These are phyloP conservation scores for Termitomyces sp. DNA, from an alignment of 768 basidiomycete species.

Conservation along the genomic window DNA sequence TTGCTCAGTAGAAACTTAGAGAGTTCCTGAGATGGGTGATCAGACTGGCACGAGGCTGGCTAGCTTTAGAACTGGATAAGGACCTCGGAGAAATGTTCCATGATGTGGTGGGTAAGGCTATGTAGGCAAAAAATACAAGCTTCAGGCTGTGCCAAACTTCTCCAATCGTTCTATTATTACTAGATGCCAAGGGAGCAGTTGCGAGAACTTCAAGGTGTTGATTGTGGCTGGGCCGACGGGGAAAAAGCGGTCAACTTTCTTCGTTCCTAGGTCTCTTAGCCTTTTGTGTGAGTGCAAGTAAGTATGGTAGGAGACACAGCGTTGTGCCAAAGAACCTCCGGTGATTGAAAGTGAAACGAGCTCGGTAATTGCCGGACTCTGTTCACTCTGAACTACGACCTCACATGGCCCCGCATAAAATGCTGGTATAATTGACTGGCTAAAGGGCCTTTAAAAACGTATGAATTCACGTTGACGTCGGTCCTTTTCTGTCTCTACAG, in stretches of 20 bases:
- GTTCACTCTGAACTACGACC: not conserved
- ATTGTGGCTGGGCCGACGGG: not conserved
- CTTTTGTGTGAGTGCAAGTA: not conserved
- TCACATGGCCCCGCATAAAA: slow-evolving; percentile 4
- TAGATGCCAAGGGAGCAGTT: not conserved
- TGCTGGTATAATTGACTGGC: slow-evolving; percentile 4
- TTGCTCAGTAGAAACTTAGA: slow-evolving; percentile 53
- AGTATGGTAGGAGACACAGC: not conserved
- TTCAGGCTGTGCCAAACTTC: not conserved
- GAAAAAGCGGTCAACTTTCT: not conserved
- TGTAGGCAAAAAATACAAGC: not conserved
- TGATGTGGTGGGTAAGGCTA: slow-evolving; percentile 18
- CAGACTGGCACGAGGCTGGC: slow-evolving; percentile 7
- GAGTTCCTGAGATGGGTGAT: slow-evolving; percentile 41
- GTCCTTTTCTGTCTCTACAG: slow-evolving; percentile 5
- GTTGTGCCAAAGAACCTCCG: not conserved
- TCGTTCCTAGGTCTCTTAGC: not conserved
- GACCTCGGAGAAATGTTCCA: slow-evolving; percentile 53
- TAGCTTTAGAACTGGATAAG: slow-evolving; percentile 1
- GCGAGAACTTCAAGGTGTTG: not conserved
- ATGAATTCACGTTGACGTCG: slow-evolving; percentile 3
- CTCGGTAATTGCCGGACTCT: slow-evolving; percentile 6
- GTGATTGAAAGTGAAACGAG: not conserved
- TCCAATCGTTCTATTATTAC: not conserved
- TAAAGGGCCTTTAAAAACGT: not conserved